Evolutionary conservation across 192 early-diverging fungal species (phyloP), one percentile per base, ranked within the genome.

Genomic region (Mortierella claussenii): DNA sequence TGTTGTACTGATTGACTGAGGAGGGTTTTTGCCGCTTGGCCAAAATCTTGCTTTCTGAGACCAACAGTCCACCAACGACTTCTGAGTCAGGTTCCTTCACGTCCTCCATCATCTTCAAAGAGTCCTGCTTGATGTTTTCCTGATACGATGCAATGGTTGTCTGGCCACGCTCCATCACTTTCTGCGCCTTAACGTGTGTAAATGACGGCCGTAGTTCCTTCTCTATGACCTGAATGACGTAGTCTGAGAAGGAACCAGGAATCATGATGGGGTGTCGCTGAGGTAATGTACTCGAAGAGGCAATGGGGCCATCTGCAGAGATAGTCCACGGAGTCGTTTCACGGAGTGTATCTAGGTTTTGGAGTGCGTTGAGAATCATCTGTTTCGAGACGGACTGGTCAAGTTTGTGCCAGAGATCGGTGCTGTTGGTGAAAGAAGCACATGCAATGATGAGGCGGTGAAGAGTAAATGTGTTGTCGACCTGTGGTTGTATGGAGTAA

Each of bases 381-480:
- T 23, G 30, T 1, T 27, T 32, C 1, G 51, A 54, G 11, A 42
- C 10, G 13, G 26, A 36, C 9, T 23, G 36, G 7, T 67, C 36
- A 30, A 44, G 26, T 20, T 20, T 32, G 30, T 67, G 61, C 73
- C 73, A 76, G 7, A 66, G 30, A 18, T 76, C 73, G 1, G 30
- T 60, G 26, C 53, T 48, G 24, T 76, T 76, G 31, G 65, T 62
- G 59, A 67, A 67, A 20, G 73, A 55, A 13, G 73, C 64, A 20
- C 63, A 67, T 17, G 73, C 58, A n/a, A 76, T 76, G 17, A 67
- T 62, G 9, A 67, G 2, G 23, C 64, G 64, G 31, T 60, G 73
- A 12, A 76, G 50, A 24, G 58, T 60, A 37, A 62, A 76, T 10
- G 59, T 62, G 24, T 76, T 66, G 31, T 76, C 57, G 9, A 76